Percentiles rank a stretch among this genome's conserved stretches.
Conservation (phyloP, 2,329 filamentous ascomycete genomes). For the Aspergillus proliferans region DNA sequence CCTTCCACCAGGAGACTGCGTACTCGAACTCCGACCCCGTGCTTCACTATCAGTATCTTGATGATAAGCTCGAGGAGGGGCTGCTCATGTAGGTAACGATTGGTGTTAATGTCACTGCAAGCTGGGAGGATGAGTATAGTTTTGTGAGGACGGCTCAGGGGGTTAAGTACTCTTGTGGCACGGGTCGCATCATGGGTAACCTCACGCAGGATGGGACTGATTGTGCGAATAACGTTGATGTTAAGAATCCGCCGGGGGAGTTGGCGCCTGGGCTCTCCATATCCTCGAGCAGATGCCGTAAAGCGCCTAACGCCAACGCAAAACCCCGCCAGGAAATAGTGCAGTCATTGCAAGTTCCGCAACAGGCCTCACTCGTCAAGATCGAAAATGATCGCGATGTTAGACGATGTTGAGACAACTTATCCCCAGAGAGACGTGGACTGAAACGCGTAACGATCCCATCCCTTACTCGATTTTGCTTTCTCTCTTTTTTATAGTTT, state of each 20-base stretch:
- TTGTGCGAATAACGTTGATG: not conserved
- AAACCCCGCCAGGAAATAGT: too few relatives aligned
- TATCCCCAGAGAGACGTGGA: too few relatives aligned
- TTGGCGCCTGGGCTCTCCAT: not conserved
- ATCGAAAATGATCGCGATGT: too few relatives aligned
- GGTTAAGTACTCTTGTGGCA: not conserved
- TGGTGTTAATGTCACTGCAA: not conserved
- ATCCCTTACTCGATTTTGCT: too few relatives aligned
- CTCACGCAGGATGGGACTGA: not conserved
- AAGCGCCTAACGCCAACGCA: too few relatives aligned
- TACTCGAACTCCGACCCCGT: constrained; percentile 49
- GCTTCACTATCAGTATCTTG: constrained; percentile 50
- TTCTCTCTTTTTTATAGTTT: too few relatives aligned
- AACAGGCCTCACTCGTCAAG: too few relatives aligned
- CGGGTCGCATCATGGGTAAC: not conserved
- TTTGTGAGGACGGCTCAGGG: not conserved
- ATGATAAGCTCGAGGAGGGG: constrained; percentile 46
- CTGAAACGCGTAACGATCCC: too few relatives aligned
- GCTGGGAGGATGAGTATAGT: not conserved
- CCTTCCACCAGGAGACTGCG: constrained; percentile 41
- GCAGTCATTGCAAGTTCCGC: too few relatives aligned
- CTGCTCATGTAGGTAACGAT: not conserved
- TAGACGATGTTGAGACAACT: too few relatives aligned
- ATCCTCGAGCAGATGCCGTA: too few relatives aligned
- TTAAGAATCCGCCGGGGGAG: not conserved